phyloP scores from a whole-genome alignment of 1,139 yeast genomes.

The Hemisphaericaspora subhashii region DNA sequence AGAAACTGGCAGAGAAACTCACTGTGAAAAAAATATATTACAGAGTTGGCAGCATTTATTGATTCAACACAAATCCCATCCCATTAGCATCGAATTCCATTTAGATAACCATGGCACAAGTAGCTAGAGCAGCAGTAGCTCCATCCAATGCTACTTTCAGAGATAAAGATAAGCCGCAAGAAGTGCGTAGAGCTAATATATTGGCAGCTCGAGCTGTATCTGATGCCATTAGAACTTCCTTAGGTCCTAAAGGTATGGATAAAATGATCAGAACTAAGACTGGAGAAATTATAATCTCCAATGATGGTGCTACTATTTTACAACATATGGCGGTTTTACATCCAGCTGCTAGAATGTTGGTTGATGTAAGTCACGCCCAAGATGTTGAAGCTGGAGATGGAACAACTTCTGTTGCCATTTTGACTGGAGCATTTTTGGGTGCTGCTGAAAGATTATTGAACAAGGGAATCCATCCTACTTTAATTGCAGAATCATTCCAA shows the following conservation, averaged over 20 bases:
- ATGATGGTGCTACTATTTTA: conserved; percentile 96
- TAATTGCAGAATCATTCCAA: conserved; percentile 93
- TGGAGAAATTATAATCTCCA: conserved; percentile 92
- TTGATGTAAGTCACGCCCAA: conserved; percentile 95
- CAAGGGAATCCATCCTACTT: conserved; percentile 94
- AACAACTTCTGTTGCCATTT: conserved; percentile 93
- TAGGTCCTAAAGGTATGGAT: conserved; percentile 99
- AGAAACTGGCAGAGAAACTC: neutral
- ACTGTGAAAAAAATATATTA: neutral
- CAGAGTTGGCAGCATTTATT: neutral
- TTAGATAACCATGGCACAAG: conserved; percentile 13
- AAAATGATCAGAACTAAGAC: conserved; percentile 94
- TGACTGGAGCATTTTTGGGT: conserved; percentile 89
- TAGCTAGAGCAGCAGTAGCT: conserved; percentile 24
- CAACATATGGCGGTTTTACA: conserved; percentile 97
- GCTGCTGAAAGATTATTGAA: conserved; percentile 90
- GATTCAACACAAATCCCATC: neutral
- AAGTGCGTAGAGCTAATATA: conserved; percentile 90
- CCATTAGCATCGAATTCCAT: neutral
- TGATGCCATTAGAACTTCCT: conserved; percentile 94
- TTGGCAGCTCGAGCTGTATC: conserved; percentile 97
- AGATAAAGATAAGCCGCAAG: conserved; percentile 96
- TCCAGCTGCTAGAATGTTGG: conserved; percentile 98
- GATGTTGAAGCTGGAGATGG: conserved; percentile 99
- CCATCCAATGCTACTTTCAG: conserved; percentile 89